These are phyloP conservation scores for Oleoguttula mirabilis DNA, from an alignment of 495 filamentous ascomycete species.

Conservation along the genomic window DNA sequence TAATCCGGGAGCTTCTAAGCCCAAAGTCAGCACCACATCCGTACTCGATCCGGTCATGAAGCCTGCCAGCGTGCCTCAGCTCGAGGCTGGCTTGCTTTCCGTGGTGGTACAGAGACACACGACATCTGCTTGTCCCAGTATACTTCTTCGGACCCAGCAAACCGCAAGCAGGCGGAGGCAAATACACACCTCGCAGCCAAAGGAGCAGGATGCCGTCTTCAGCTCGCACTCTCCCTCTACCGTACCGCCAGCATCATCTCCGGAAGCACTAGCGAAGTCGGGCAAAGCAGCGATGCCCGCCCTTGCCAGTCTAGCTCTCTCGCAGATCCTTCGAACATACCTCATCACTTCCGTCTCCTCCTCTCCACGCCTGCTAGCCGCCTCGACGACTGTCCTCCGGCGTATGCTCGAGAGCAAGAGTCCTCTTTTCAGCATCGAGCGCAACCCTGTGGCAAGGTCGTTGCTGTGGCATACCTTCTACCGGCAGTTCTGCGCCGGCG, in stretches of 20 bases:
- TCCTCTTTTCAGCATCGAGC: slow-evolving; percentile 31
- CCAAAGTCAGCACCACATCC: too few relatives aligned
- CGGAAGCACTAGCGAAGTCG: not conserved
- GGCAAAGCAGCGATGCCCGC: slow-evolving; percentile 5
- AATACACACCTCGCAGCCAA: slow-evolving; percentile 1
- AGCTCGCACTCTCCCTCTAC: not conserved
- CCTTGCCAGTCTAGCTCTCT: slow-evolving; percentile 48
- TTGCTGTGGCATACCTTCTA: slow-evolving; percentile 71
- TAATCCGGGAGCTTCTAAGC: too few relatives aligned
- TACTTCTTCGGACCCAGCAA: too few relatives aligned
- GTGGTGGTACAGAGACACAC: too few relatives aligned
- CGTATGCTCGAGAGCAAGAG: slow-evolving; percentile 57
- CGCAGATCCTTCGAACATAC: slow-evolving; percentile 63
- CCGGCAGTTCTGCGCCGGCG: slow-evolving; percentile 72
- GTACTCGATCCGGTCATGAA: too few relatives aligned
- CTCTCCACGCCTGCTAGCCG: slow-evolving; percentile 55
- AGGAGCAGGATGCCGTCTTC: slow-evolving; percentile 2
- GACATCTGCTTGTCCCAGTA: too few relatives aligned
- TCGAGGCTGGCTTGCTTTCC: too few relatives aligned
- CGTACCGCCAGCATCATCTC: not conserved
- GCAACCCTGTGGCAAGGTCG: slow-evolving; percentile 29
- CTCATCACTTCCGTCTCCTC: slow-evolving; percentile 70
- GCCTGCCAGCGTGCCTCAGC: too few relatives aligned
- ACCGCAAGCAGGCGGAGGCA: slow-evolving; percentile 1
- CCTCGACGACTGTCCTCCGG: slow-evolving; percentile 57